Evolutionary conservation across 2,329 filamentous ascomycete genomes (phyloP).

Genomic region (Fonsecaea monophora): DNA sequence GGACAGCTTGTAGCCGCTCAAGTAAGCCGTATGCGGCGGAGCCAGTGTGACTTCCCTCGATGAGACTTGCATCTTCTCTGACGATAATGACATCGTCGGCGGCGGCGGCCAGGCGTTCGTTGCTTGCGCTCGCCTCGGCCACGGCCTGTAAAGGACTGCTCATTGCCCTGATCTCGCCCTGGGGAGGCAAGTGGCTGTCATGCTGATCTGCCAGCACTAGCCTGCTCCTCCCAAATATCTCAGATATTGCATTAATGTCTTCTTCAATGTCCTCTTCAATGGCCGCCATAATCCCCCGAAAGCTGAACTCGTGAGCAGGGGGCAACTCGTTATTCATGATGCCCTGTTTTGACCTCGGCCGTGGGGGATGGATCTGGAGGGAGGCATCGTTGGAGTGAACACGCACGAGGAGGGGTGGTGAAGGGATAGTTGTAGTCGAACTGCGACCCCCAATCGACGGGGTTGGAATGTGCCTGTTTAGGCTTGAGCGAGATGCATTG

Average conservation of each 20-base stretch:
- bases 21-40: conserved; percentile 49
- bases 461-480: conserved; percentile 32
- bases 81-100: conserved; percentile 47
- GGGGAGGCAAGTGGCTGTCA: conserved; percentile 65
- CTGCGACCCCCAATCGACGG: conserved; percentile 37
- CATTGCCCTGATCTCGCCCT: conserved; percentile 61
- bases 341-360: conserved; percentile 44
- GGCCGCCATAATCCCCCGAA: conserved; percentile 62
- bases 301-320: conserved; percentile 61
- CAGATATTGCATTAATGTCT: conserved; percentile 67
- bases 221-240: conserved; percentile 67
- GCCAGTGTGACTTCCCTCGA: conserved; percentile 46
- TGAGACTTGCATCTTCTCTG: conserved; percentile 48
- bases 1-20: conserved; percentile 42
- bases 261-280: conserved; percentile 65
- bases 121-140: conserved; percentile 51
- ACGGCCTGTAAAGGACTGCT: conserved; percentile 48
- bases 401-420: conserved; percentile 54
- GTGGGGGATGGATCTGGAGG: conserved; percentile 42
- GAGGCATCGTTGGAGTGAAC: conserved; percentile 51
- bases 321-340: conserved; percentile 48
- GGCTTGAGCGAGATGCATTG: conserved; percentile 38
- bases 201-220: conserved; percentile 69
- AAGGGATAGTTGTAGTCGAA: conserved; percentile 43
- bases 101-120: conserved; percentile 45